These are phyloP conservation scores for Dioszegia hungarica DNA, from an alignment of 768 basidiomycete genomes.

Conservation along the genomic window DNA sequence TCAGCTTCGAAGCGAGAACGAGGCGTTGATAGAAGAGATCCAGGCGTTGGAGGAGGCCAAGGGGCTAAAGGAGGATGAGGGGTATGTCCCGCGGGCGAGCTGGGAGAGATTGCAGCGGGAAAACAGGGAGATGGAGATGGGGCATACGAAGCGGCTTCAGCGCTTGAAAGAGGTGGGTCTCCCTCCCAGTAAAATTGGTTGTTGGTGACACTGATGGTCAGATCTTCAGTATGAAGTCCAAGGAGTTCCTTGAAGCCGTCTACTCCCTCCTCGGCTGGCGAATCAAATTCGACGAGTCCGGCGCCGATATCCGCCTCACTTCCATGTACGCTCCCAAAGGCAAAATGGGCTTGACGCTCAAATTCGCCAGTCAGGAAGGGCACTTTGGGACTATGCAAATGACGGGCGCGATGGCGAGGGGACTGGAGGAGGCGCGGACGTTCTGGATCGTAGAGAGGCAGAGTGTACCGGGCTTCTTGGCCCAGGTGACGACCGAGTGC, in stretches of 20 bases:
- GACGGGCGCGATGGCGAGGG: slow-evolving; percentile 50
- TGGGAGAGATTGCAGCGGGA: slow-evolving; percentile 69
- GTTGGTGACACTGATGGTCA: slow-evolving; percentile 54
- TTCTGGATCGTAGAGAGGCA: slow-evolving; percentile 83
- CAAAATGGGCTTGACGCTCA: slow-evolving; percentile 69
- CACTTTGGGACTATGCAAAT: slow-evolving; percentile 48
- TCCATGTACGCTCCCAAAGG: slow-evolving; percentile 83
- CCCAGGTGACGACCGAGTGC: slow-evolving; percentile 80
- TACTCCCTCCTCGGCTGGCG: slow-evolving; percentile 85
- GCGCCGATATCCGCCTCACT: slow-evolving; percentile 74
- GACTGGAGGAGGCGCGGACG: slow-evolving; percentile 64
- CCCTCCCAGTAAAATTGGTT: not conserved
- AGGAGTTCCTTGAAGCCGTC: slow-evolving; percentile 87
- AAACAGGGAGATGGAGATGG: slow-evolving; percentile 62
- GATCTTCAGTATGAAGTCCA: slow-evolving; percentile 77
- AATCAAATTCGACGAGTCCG: slow-evolving; percentile 84
- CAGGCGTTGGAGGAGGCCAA: slow-evolving; percentile 57
- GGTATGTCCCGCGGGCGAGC: slow-evolving; percentile 70
- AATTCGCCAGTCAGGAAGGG: slow-evolving; percentile 49
- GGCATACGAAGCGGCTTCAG: slow-evolving; percentile 73
- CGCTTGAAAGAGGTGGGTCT: slow-evolving; percentile 70
- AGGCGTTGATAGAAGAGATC: slow-evolving; percentile 66
- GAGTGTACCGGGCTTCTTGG: slow-evolving; percentile 83
- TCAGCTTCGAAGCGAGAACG: slow-evolving; percentile 73
- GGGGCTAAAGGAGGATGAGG: slow-evolving; percentile 20